These are phyloP conservation scores for Tuber borchii DNA, from an alignment of 495 filamentous ascomycete species.

Conservation along the genomic window DNA sequence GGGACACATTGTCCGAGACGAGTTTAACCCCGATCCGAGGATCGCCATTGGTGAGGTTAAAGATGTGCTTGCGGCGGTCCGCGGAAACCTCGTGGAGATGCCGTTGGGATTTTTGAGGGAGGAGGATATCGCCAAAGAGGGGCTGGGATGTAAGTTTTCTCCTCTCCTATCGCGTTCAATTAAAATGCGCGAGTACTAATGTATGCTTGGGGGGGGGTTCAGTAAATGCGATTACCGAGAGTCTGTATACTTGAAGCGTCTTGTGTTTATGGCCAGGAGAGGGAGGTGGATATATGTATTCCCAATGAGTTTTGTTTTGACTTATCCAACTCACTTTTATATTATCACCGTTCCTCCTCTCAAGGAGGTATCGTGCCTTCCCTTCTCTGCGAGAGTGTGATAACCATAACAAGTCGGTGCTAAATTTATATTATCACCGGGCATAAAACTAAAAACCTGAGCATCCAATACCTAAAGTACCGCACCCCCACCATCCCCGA, in stretches of 20 bases:
- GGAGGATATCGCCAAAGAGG: constrained; percentile 81
- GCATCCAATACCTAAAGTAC: neutral
- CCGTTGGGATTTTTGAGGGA: constrained; percentile 81
- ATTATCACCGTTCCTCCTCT: neutral
- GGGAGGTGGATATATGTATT: neutral
- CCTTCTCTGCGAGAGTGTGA: neutral
- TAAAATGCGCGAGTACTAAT: constrained; percentile 1
- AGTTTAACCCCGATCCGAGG: constrained; percentile 59
- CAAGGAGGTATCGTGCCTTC: neutral
- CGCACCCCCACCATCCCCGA: neutral
- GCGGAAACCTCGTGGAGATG: constrained; percentile 86
- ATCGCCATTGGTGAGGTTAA: constrained; percentile 69
- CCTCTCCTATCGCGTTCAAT: neutral
- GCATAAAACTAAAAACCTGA: neutral
- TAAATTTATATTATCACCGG: neutral
- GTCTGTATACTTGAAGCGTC: constrained; percentile 32
- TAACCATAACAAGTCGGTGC: constrained; percentile 1
- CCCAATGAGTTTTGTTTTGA: neutral
- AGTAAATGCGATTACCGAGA: constrained; percentile 41
- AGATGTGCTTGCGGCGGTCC: constrained; percentile 65
- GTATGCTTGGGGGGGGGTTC: neutral
- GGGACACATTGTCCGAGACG: constrained; percentile 77
- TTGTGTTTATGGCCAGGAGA: neutral
- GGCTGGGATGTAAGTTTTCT: constrained; percentile 61
- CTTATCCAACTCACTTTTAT: neutral